Evolutionary conservation across 2,329 filamentous ascomycete species (phyloP), one percentile per base, ranked within the genome.

Genomic region (Fusarium transvaalense): DNA sequence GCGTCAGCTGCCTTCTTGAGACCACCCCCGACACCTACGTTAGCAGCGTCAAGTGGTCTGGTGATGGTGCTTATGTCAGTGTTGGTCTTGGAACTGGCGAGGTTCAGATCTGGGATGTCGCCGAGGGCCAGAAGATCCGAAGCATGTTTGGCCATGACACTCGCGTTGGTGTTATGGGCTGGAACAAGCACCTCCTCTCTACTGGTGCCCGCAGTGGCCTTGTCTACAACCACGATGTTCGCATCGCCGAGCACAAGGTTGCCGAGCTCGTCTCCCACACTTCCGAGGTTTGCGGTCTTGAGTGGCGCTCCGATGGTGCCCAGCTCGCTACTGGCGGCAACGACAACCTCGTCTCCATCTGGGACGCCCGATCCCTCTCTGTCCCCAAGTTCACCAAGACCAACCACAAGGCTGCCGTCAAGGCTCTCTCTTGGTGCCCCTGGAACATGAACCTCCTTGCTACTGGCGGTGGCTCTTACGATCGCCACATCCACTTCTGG

Each of bases 401-500:
- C 77, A 99, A 99, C 87, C 96, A 99, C 87, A 96, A 96, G 82
- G 96, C 96, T 58, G 96, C 96, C 43, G 94, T 99, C 83, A 99
- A 99, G 88, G 96, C 96, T 61, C 89, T 99, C 45, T 92, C 94
- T 68, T 99, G 96, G 96, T 99, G 96, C 86, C 96, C 96, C 42
- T 99, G 96, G 96, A 96, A 97, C 84, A 90, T 93, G 81, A 98
- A 97, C 86, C 89, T 98, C 50, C 91, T 99, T 47, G 96, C 96
- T 60, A 98, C 96, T 42, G 96, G 96, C 59, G 96, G 96, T 77
- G 96, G 96, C 73, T 97, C 93, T 42, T 97, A 97, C 81, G 96
- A 99, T 79, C 92, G 94, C 74, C 92, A 97, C 82, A 99, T 99
- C 81, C 96, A 99, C 85, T 99, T 99, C 88, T 99, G 96, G 96